A percentile compares a stretch with the other conserved stretches of the same genome.
These are phyloP conservation scores for Hirschfeldia incana DNA, from an alignment of 345 rosid genomes.

Conservation along the genomic window DNA sequence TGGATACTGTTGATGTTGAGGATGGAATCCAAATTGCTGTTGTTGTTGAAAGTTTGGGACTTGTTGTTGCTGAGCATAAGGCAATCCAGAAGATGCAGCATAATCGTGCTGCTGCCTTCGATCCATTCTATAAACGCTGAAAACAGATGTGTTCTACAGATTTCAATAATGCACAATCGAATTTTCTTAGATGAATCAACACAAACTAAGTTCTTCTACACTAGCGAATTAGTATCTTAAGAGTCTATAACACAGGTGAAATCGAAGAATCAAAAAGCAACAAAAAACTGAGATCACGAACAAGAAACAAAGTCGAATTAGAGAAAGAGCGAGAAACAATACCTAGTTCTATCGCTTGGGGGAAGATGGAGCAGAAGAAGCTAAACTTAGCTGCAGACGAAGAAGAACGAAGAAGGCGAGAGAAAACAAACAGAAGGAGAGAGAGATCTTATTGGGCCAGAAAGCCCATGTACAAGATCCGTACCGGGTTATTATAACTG, in stretches of 20 bases:
- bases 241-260: background rate
- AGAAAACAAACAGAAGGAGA: background rate
- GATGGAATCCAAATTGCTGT: conserved; percentile 76
- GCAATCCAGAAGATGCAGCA: conserved; percentile 67
- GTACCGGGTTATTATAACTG: background rate
- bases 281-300: conserved; percentile 15
- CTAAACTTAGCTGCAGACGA: conserved; percentile 22
- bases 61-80: conserved; percentile 77
- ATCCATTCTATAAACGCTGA: conserved; percentile 40
- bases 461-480: background rate
- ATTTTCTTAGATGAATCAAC: conserved; percentile 7
- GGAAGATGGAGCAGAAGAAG: conserved; percentile 21
- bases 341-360: background rate
- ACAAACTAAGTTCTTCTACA: background rate
- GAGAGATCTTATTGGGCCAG: background rate
- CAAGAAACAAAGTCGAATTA: background rate
- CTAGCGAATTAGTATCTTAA: conserved; percentile 10
- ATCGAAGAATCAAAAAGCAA: conserved; percentile 1
- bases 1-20: conserved; percentile 80
- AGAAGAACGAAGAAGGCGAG: background rate
- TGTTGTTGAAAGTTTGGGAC: conserved; percentile 69
- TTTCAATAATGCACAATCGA: conserved; percentile 1
- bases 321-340: background rate
- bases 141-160: background rate
- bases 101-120: conserved; percentile 53